A percentile compares a stretch with the other conserved stretches of the same genome.
Conservation (phyloP, 1,284 basidiomycete species). For the Ganoderma leucocontextum region DNA sequence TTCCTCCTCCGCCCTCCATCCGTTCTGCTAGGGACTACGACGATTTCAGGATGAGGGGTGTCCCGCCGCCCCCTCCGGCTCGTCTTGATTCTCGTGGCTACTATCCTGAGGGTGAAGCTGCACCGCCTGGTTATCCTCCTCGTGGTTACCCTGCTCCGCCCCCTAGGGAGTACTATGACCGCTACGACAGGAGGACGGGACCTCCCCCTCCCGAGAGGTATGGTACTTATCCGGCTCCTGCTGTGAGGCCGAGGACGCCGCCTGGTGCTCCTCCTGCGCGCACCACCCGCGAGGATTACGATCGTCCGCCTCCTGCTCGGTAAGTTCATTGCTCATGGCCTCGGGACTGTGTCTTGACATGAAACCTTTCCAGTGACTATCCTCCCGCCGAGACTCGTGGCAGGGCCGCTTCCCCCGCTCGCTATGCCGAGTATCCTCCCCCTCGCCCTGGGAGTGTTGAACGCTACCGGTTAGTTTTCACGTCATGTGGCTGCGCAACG, state of each 20-base stretch:
- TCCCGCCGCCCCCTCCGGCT: slow-evolving; percentile 44
- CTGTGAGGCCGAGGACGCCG: slow-evolving; percentile 55
- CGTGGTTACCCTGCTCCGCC: slow-evolving; percentile 56
- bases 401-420: slow-evolving; percentile 59
- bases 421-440: slow-evolving; percentile 65
- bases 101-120: slow-evolving; percentile 45
- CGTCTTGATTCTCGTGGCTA: slow-evolving; percentile 53
- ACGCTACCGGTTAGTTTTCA: slow-evolving; percentile 60
- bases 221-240: slow-evolving; percentile 45
- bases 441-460: slow-evolving; percentile 50
- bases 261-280: slow-evolving; percentile 49
- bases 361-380: slow-evolving; percentile 51
- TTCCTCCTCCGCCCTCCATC: slow-evolving; percentile 50
- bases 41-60: slow-evolving; percentile 65
- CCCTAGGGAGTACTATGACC: slow-evolving; percentile 62
- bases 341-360: slow-evolving; percentile 20
- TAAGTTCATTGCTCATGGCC: slow-evolving; percentile 40
- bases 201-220: slow-evolving; percentile 48
- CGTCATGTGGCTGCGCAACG: not conserved
- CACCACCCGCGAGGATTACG: slow-evolving; percentile 54
- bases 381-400: slow-evolving; percentile 58
- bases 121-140: slow-evolving; percentile 50
- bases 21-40: slow-evolving; percentile 69
- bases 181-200: slow-evolving; percentile 63
- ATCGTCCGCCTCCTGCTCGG: slow-evolving; percentile 57